phyloP scores from a whole-genome alignment of 2,329 filamentous ascomycete species.

The Phialophora expanda region DNA sequence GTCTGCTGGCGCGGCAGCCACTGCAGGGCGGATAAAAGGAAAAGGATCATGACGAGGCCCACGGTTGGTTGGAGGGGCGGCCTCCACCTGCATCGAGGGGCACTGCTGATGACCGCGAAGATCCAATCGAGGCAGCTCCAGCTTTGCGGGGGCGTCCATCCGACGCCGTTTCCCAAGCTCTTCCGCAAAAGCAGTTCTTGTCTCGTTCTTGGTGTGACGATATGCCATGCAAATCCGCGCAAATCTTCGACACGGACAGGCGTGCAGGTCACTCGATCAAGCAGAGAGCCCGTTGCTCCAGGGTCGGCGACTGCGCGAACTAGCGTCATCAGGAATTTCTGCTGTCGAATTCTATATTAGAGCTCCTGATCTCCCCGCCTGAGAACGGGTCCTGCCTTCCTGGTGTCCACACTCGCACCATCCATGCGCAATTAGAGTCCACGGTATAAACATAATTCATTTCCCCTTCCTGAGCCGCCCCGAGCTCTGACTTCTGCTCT shows the following conservation, averaged over 20 bases:
- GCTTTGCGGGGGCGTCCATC: constrained; percentile 15
- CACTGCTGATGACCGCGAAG: constrained; percentile 7
- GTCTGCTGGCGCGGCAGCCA: too few species aligned
- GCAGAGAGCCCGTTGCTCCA: constrained; percentile 12
- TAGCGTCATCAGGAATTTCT: constrained; percentile 21
- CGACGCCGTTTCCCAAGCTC: neutral
- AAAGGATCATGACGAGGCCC: constrained; percentile 13
- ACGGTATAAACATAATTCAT: constrained; percentile 26
- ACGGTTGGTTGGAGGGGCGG: constrained; percentile 2
- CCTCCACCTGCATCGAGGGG: neutral
- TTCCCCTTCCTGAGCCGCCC: constrained; percentile 7
- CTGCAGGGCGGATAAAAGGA: constrained; percentile 29
- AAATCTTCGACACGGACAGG: constrained; percentile 14
- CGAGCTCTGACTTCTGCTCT: constrained; percentile 14
- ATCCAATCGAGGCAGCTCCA: constrained; percentile 18
- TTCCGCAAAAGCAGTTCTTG: neutral
- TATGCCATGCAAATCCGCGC: constrained; percentile 16
- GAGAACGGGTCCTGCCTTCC: constrained; percentile 13
- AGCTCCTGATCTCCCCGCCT: constrained; percentile 27
- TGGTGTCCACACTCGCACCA: constrained; percentile 5
- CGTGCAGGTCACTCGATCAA: constrained; percentile 11
- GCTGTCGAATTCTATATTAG: constrained; percentile 23
- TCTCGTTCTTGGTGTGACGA: constrained; percentile 12
- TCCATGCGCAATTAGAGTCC: constrained; percentile 10
- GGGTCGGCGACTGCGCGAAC: constrained; percentile 17